Conservation (phyloP, 768 basidiomycete genomes). For the Hypsizygus marmoreus region DNA sequence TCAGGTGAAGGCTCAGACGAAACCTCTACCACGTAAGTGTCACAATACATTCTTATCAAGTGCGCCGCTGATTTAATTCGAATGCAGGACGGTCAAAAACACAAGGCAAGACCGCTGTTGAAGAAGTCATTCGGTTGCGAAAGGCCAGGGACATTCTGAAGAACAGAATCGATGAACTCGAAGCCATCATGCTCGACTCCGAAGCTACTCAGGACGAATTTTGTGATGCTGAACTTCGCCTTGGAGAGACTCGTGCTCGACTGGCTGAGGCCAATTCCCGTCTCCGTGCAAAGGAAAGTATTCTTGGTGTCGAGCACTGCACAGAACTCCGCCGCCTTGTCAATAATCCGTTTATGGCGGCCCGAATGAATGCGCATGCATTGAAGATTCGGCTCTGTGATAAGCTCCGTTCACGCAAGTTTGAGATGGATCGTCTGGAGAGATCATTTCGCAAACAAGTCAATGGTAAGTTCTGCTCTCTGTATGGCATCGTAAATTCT, state of each 20-base stretch:
- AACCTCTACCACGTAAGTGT: background rate
- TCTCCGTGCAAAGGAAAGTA: background rate
- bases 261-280: background rate
- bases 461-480: slow-evolving; percentile 16
- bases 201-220: background rate
- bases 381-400: slow-evolving; percentile 25
- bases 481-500: background rate
- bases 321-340: background rate
- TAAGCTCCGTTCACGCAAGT: slow-evolving; percentile 23
- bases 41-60: background rate
- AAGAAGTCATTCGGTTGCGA: slow-evolving; percentile 6
- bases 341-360: slow-evolving; percentile 5
- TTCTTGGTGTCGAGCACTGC: background rate
- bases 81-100: slow-evolving; percentile 8
- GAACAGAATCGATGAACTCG: slow-evolving; percentile 2
- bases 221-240: background rate
- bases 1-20: background rate
- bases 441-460: slow-evolving; percentile 16
- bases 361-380: slow-evolving; percentile 23
- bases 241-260: background rate
- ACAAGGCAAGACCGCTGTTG: slow-evolving; percentile 4
- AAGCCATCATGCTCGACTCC: background rate
- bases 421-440: slow-evolving; percentile 26
- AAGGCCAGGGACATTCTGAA: slow-evolving; percentile 7
- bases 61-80: slow-evolving; percentile 4